Conservation (phyloP, 1,284 basidiomycete species). For the Wolfiporia cocos region DNA sequence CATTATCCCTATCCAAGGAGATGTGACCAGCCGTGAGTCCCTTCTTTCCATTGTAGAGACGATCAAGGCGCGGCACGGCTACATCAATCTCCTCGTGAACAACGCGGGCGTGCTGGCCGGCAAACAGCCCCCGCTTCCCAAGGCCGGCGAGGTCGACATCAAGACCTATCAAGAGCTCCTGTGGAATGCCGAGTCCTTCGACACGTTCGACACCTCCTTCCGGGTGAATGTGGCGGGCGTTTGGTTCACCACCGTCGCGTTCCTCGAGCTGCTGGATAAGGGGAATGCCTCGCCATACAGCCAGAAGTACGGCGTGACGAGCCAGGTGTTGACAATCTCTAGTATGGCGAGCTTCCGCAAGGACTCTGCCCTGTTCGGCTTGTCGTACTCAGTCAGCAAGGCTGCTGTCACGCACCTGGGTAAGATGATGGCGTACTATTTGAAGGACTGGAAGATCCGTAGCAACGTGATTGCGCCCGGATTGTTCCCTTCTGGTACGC, state of each 20-base stretch:
- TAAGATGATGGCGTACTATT: conserved; percentile 60
- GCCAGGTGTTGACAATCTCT: conserved; percentile 55
- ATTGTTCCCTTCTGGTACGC: conserved; percentile 63
- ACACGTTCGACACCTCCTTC: conserved; percentile 59
- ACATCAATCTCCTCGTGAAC: conserved; percentile 66
- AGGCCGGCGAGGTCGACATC: conserved; percentile 33
- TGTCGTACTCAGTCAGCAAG: conserved; percentile 68
- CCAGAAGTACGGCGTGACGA: conserved; percentile 25
- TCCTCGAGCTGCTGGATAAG: conserved; percentile 63
- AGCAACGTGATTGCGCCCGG: conserved; percentile 69
- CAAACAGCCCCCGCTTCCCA: conserved; percentile 36
- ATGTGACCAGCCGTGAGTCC: conserved; percentile 53
- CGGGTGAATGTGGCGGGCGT: conserved; percentile 61
- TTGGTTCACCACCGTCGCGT: conserved; percentile 67
- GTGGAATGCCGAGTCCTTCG: conserved; percentile 56
- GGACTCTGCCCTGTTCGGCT: conserved; percentile 54
- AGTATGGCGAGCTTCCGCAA: conserved; percentile 61
- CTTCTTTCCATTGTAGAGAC: conserved; percentile 45
- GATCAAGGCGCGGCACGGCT: conserved; percentile 54
- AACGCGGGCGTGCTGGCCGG: conserved; percentile 66
- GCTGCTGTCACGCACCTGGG: conserved; percentile 63
- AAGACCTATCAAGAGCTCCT: conserved; percentile 55
- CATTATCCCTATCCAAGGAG: conserved; percentile 59
- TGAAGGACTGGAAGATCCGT: conserved; percentile 67
- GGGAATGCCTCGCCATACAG: conserved; percentile 56